phyloP scores from a whole-genome alignment of 176 grass and related monocot genomes.

The Carex myosuroides region DNA sequence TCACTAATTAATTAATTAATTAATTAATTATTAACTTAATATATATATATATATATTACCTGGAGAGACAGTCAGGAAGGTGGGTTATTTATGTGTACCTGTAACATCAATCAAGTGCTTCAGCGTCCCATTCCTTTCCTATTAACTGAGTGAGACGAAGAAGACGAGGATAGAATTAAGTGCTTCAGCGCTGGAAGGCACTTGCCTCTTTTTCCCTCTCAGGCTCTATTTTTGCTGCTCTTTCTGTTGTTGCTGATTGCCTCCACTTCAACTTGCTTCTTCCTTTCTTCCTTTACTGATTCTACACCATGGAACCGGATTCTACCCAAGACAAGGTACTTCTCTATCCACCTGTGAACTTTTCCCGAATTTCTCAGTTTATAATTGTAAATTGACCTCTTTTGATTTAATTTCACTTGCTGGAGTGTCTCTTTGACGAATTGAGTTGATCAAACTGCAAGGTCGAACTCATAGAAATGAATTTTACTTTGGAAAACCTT shows the following conservation, averaged over 20 bases:
- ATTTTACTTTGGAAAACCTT: not conserved
- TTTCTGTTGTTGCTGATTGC: not conserved
- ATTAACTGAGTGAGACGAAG: not conserved
- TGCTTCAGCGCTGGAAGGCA: conserved; percentile 16
- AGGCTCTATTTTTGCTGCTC: not conserved
- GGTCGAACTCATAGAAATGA: not conserved
- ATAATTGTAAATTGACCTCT: not conserved
- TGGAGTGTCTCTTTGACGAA: not conserved
- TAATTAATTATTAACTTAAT: not conserved
- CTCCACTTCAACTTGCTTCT: not conserved
- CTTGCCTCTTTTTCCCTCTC: not conserved
- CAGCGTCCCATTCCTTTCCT: not conserved
- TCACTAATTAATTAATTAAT: not conserved
- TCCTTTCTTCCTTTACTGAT: not conserved
- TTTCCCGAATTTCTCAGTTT: not conserved
- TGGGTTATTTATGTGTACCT: not conserved
- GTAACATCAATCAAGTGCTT: not conserved
- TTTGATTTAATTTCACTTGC: not conserved
- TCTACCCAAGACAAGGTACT: conserved; percentile 27
- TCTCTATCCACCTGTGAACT: not conserved
- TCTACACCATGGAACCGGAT: conserved; percentile 26
- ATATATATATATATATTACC: not conserved
- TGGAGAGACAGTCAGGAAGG: not conserved
- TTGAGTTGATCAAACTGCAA: not conserved
- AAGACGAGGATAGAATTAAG: not conserved